phyloP scores from a whole-genome alignment of 2,329 filamentous ascomycete genomes.

The Nemania serpens region DNA sequence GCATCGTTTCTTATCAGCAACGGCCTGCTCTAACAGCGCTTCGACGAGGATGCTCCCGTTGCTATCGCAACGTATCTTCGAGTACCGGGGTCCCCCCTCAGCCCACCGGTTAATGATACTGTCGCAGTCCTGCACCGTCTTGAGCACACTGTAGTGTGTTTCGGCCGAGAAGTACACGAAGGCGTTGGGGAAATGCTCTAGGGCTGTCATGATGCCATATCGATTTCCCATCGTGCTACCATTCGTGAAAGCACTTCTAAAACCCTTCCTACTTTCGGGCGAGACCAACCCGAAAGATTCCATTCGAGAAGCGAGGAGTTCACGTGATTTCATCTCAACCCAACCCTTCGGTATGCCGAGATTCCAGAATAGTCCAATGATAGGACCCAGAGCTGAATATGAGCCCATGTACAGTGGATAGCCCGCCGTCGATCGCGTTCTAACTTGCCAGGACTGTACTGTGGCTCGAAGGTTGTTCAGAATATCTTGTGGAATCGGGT shows the following conservation, averaged over 20 bases:
- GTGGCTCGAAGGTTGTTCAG: not conserved
- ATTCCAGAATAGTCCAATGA: constrained; percentile 18
- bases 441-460: constrained; percentile 19
- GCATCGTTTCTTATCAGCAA: constrained; percentile 6
- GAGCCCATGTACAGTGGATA: constrained; percentile 21
- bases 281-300: constrained; percentile 7
- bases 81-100: not conserved
- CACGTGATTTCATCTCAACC: not conserved
- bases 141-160: constrained; percentile 23
- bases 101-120: constrained; percentile 16
- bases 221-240: constrained; percentile 27
- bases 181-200: constrained; percentile 16
- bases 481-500: constrained; percentile 1
- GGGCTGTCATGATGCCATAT: constrained; percentile 18
- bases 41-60: constrained; percentile 14
- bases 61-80: not conserved
- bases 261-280: not conserved
- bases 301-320: constrained; percentile 13
- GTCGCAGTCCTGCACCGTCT: constrained; percentile 23
- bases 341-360: constrained; percentile 12
- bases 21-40: constrained; percentile 7
- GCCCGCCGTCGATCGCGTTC: constrained; percentile 14
- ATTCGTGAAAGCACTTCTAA: constrained; percentile 21
- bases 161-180: constrained; percentile 22
- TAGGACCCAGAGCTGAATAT: constrained; percentile 19